Evolutionary conservation across 2,329 filamentous ascomycete species (phyloP).

Genomic region (Aspergillus neotritici): DNA sequence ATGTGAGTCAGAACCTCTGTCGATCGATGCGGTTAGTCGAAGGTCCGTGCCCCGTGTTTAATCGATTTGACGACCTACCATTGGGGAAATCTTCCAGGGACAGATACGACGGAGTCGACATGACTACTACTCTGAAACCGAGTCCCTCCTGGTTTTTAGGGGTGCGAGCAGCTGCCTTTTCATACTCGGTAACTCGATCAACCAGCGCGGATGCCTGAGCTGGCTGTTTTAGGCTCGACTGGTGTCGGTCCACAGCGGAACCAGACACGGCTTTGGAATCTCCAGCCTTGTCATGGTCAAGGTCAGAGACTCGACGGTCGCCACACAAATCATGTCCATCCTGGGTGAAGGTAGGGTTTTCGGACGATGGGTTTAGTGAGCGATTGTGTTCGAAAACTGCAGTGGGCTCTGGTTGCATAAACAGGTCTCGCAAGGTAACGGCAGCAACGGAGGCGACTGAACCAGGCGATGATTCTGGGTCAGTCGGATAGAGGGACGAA

Average conservation of each 20-base stretch:
- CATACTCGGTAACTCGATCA: conserved; percentile 52
- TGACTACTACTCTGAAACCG: conserved; percentile 48
- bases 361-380: conserved; percentile 34
- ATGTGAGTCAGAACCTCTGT: conserved; percentile 88
- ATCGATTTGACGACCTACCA: conserved; percentile 49
- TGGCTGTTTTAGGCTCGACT: conserved; percentile 27
- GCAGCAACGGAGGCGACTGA: conserved; percentile 47
- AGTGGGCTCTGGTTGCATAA: conserved; percentile 60
- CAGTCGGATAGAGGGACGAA: conserved; percentile 38
- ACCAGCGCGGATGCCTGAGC: conserved; percentile 39
- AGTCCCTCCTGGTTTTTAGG: conserved; percentile 39
- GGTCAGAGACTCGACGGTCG: conserved; percentile 41
- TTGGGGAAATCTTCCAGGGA: conserved; percentile 66
- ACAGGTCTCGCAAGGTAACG: conserved; percentile 42
- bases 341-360: conserved; percentile 44
- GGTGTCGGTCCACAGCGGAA: conserved; percentile 17
- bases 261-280: conserved; percentile 23
- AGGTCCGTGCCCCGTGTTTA: conserved; percentile 3
- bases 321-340: conserved; percentile 52
- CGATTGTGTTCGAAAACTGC: conserved; percentile 45
- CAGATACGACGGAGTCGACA: conserved; percentile 40
- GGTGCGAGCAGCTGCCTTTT: conserved; percentile 41
- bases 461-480: conserved; percentile 45
- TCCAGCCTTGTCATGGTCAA: conserved; percentile 37
- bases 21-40: conserved; percentile 8